Percentiles rank a stretch among this genome's conserved stretches.
phyloP scores from a whole-genome alignment of 2,329 filamentous ascomycete genomes.

The Hymenoscyphus infarciens region DNA sequence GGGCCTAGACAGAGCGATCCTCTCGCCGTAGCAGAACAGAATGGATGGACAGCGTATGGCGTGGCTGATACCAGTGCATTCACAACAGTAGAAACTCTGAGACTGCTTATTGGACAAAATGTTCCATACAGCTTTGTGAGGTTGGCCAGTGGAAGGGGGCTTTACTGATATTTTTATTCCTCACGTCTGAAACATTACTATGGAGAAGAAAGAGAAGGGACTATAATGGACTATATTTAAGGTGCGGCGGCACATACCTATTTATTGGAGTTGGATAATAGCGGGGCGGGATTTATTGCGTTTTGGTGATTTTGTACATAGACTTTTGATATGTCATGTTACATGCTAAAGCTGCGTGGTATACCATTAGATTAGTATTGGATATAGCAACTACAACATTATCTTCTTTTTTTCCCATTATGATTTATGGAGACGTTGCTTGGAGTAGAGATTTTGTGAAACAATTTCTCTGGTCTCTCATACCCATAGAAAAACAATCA shows the following conservation, averaged over 20 bases:
- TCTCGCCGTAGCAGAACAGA: constrained; percentile 64
- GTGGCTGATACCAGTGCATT: constrained; percentile 78
- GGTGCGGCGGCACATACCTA: neutral
- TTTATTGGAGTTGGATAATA: constrained; percentile 1
- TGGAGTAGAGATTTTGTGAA: neutral
- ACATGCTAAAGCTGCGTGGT: neutral
- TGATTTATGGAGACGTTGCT: neutral
- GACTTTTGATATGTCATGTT: neutral
- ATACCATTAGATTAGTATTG: constrained; percentile 5
- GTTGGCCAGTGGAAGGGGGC: constrained; percentile 59
- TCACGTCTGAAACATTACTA: neutral
- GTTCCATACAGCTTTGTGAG: constrained; percentile 85
- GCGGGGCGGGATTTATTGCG: neutral
- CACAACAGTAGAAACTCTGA: constrained; percentile 77
- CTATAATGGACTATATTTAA: neutral
- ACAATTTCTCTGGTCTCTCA: too few species aligned
- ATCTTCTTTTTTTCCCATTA: neutral
- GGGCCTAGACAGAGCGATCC: constrained; percentile 64
- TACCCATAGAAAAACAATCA: too few species aligned
- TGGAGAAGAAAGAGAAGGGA: neutral
- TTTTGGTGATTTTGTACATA: neutral
- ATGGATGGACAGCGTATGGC: constrained; percentile 76
- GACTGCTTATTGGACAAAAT: constrained; percentile 78
- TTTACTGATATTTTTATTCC: constrained; percentile 37
- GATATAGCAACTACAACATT: neutral